A percentile compares a stretch with the other conserved stretches of the same genome.
Conservation (phyloP, 2,329 filamentous ascomycete species). For the Colletotrichum higginsianum region DNA sequence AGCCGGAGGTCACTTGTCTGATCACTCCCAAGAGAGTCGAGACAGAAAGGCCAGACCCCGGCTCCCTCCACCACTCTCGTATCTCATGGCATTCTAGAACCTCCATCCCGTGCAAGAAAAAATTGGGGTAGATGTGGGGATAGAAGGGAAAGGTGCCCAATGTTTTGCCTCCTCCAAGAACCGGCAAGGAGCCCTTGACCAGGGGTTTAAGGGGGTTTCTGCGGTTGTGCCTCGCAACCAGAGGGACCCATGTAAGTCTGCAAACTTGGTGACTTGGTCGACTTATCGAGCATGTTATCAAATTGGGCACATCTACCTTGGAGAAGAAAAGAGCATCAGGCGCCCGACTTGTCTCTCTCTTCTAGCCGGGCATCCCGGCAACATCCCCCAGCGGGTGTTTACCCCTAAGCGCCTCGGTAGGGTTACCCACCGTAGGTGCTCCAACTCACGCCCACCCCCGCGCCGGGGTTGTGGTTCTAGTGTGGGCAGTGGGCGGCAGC, state of each 20-base stretch:
- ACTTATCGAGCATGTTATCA: too few species aligned
- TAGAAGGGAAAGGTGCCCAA: slow-evolving; percentile 16
- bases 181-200: not conserved
- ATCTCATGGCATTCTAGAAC: slow-evolving; percentile 35
- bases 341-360: not conserved
- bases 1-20: slow-evolving; percentile 15
- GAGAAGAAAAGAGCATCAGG: slow-evolving; percentile 6
- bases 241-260: too few species aligned
- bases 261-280: not conserved
- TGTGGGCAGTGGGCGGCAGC: slow-evolving; percentile 16
- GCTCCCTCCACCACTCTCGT: not conserved
- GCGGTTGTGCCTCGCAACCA: not conserved
- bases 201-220: slow-evolving; percentile 7
- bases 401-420: too few species aligned
- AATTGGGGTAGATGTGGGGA: slow-evolving; percentile 32
- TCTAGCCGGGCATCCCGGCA: slow-evolving; percentile 32
- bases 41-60: slow-evolving; percentile 20
- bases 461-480: slow-evolving; percentile 26
- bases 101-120: slow-evolving; percentile 27
- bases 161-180: slow-evolving; percentile 19
- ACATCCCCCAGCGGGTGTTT: not conserved
- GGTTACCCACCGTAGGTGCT: not conserved
- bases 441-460: slow-evolving; percentile 30
- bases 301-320: slow-evolving; percentile 1
- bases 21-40: not conserved